A percentile compares a stretch with the other conserved stretches of the same genome.
These are phyloP conservation scores for Parastagonospora nodorum DNA, from an alignment of 2,329 filamentous ascomycete genomes.

Conservation along the genomic window DNA sequence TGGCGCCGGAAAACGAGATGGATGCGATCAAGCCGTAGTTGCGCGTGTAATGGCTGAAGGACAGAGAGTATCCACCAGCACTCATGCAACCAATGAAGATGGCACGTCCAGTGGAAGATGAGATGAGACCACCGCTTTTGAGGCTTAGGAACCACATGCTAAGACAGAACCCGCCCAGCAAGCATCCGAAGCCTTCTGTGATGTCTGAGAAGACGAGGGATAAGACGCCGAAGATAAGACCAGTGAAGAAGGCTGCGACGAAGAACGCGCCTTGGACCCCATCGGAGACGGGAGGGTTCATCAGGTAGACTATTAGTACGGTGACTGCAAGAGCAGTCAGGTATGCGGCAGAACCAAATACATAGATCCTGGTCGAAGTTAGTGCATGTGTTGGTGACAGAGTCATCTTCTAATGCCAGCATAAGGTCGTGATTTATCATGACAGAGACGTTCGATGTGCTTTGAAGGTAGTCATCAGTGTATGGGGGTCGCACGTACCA, in stretches of 20 bases:
- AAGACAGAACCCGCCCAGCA: constrained; percentile 84
- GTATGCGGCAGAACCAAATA: constrained; percentile 77
- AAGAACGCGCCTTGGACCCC: constrained; percentile 86
- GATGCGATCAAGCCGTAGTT: constrained; percentile 76
- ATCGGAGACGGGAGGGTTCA: constrained; percentile 75
- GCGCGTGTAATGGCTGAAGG: constrained; percentile 73
- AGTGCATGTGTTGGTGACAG: constrained; percentile 7
- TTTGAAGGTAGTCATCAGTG: not conserved
- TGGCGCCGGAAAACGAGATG: constrained; percentile 82
- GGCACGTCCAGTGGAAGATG: constrained; percentile 64
- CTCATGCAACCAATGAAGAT: constrained; percentile 79
- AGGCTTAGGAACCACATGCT: constrained; percentile 90
- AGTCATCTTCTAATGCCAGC: not conserved
- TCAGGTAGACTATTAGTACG: constrained; percentile 86
- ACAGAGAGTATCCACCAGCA: constrained; percentile 70
- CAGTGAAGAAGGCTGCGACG: constrained; percentile 75
- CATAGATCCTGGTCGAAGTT: constrained; percentile 39
- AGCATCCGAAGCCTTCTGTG: constrained; percentile 80
- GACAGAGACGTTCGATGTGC: not conserved
- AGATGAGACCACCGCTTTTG: constrained; percentile 74
- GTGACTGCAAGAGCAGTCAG: constrained; percentile 74
- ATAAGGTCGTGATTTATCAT: too few relatives aligned
- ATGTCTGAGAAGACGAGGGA: constrained; percentile 82
- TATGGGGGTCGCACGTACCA: constrained; percentile 49
- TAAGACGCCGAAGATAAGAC: constrained; percentile 72